Evolutionary conservation across 2,329 filamentous ascomycete genomes (phyloP), one percentile per base, ranked within the genome.

Genomic region (Ceratocystiopsis sp.): DNA sequence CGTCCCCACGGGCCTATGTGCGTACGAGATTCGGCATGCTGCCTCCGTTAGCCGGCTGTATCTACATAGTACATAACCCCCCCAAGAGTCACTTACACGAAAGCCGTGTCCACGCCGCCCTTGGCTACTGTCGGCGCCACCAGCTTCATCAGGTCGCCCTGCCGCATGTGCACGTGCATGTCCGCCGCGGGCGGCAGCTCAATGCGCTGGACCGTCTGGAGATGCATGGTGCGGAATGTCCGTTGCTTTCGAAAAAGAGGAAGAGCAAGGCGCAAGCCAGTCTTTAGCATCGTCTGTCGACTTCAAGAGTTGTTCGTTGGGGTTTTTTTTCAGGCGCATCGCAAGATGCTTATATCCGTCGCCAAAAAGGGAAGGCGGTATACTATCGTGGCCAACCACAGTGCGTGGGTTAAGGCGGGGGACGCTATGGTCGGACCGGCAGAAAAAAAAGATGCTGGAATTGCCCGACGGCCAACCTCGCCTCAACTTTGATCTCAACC

Each of bases 101-200:
- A 50, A 4, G 45, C 53, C 41, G 52, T 52, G 41, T 52, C 51
- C 25, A 55, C 53, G 38, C 52, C 51, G 16, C 53, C 52, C 39
- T 50, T 48, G n/a, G 32, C 6, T 40, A 72, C 58, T 16, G 64
- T 35, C 17, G 68, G 67, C 38, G 61, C 62, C 18, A 72, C 69
- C 33, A 67, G 53, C 46, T 75, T 64, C 69, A 79, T 76, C 66
- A 77, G 71, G 46, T 70, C 64, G 17, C 71, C 79, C 57, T 84
- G 74, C 29, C 80, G 73, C 51, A 84, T 64, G 59, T 84, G 80
- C 52, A 84, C 79, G 53, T 79, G 75, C 61, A 80, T 74, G 59
- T 82, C 78, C 42, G 77, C 77, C 48, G 75, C 65, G 18, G 77
- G 68, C 41, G 75, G 74, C 53, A 82, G 66, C 62, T 75, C 68